Evolutionary conservation across 768 basidiomycete genomes (phyloP), one percentile per base, ranked within the genome.

Genomic region (Podaxis sp.): DNA sequence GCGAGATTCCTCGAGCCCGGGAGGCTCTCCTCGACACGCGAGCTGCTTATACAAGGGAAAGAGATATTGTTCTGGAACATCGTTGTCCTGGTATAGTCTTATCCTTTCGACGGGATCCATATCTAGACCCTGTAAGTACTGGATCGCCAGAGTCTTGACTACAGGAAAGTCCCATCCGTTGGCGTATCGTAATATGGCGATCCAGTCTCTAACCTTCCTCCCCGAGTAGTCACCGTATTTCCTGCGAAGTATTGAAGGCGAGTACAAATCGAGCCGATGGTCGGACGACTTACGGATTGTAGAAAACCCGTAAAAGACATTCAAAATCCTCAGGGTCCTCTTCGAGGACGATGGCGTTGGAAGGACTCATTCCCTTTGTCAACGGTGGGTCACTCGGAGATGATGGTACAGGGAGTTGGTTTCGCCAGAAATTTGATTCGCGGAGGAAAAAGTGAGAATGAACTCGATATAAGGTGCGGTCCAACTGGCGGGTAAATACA

Each of bases 281-380:
- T 9, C 16, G 40, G 36, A 23, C 0, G 23, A 74, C 83, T 57
- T 60, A 87, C 86, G 78, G 73, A 55, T 86, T 86, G 55, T 88
- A 88, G 48, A 87, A 85, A 0, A 87, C 79, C 82, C 82, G 86
- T 0, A 86, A 68, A 48, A 88, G 80, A 0, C 78, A 77, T 14
- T 77, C 74, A 55, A 88, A 84, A 25, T 86, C 83, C 3, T 74
- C 70, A 28, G 74, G 76, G 5, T 76, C 72, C 10, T 78, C 75
- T 2, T 77, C 73, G 3, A 88, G 70, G 0, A 70, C 69, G 23
- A 79, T 72, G 0, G 79, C 74, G 5, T 69, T 72, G 0, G 59
- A 10, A 25, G 79, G 73, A 0, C 70, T 72, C 4, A 69, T 69
- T 1, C 79, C 77, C 18, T 63, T 60, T 11, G 60, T 69, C 70